Base-by-base conservation (phyloP, 2,329 filamentous ascomycete species). In the Hymenoscyphus albidus region DNA sequence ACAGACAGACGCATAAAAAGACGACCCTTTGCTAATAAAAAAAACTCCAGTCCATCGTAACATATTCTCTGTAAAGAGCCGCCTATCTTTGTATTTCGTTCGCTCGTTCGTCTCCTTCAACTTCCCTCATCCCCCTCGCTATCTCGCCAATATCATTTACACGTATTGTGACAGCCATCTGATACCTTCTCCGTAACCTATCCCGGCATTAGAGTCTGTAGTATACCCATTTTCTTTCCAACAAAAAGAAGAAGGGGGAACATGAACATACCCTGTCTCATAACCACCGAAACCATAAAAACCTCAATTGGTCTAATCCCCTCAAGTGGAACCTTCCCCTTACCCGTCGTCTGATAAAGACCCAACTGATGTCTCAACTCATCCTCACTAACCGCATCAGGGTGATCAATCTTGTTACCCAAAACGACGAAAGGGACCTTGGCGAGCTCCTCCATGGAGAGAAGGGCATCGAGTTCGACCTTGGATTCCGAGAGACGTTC, bases 321-420 rank as follows among this genome's bases (percentile, higher is more conserved):
- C 82, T 97, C 93, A 71, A 95, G 83, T 69, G 90, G 91, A 68
- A 96, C 89, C 85, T 96, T 96, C 79, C 93, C 93, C 86, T 97
- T 97, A 74, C 93, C 93, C 67, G 92, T 97, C 63, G 93, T 97
- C 81, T 98, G 94, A 81, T 96, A 98, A 75, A 99, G 81, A 68
- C 95, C 95, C 65, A 99, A 84, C 78, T 93, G 90, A 77, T 94
- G 89, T 78, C 95, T 87, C 76, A 98, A 85, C 82, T 97, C 92
- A 74, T 98, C 94, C 84, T 99, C 95, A 70, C 90, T 94, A 62
- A 98, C 89, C 68, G 95, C 95, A 72, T 96, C 91, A 62, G 93
- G 93, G 82, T 98, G 93, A 79, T 99, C 95, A 78, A 99, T 99
- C 88, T 99, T 99, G 88, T 99, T 99, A 73, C 95, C 95, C 69